Evolutionary conservation across 768 basidiomycete species (phyloP), one percentile per base, ranked within the genome.

Genomic region (Russula sp.): DNA sequence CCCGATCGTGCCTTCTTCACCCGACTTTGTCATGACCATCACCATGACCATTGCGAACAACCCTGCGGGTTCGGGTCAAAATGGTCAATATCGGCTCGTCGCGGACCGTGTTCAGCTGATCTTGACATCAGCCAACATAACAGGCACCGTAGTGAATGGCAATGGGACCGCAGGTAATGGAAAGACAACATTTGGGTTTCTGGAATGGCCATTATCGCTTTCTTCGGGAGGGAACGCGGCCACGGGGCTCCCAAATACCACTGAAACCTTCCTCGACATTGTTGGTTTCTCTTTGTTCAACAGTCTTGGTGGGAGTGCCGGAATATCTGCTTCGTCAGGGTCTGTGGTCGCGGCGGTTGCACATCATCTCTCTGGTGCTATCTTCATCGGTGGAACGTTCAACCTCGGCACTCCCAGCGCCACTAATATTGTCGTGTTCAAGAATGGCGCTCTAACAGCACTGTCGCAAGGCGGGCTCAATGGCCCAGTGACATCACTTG

Each of bases 31-130:
- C 35, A 81, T 84, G 22, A 89, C 86, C 0, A 79, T 98, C 65
- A 80, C 80, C 6, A 85, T 98, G 82, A 78, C 81, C 6, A 78
- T 98, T 51, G 85, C 86, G 2, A 77, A 81, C 56, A 73, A 76
- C 16, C 89, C 94, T 1, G 70, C 69, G 1, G 91, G 88, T 11
- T 74, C 72, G 46, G 88, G 85, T 7, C 77, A 82, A 67, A 77
- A 80, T 48, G 87, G 86, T n/a, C 73, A 83, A 63, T 96, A 85
- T 71, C 82, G 87, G 56, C 74, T 98, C 36, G 86, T 98, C 10
- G 96, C 96, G 5, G 91, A 93, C 69, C 79, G 84, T 35, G 80
- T 98, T n/a, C 83, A 94, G 71, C 73, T 98, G 56, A 74, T 86
- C 39, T 80, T 98, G 49, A 85, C 77, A 20, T 88, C 85, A 20